Conservation (phyloP, 169 alveolate species). For the Cryptosporidium ryanae region DNA sequence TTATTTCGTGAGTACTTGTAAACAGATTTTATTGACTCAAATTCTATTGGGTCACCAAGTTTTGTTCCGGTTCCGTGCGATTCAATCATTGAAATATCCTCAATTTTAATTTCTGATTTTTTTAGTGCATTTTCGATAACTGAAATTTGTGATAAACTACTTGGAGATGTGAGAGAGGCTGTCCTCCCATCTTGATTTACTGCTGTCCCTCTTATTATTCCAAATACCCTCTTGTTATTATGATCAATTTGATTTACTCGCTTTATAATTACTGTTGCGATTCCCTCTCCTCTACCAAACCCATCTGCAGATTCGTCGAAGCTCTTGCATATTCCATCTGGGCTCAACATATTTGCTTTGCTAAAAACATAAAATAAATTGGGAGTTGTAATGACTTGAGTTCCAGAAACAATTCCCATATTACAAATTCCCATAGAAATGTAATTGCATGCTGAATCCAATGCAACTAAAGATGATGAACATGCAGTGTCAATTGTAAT, state of each 20-base stretch:
- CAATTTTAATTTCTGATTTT: not conserved
- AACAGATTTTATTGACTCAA: conserved; percentile 33
- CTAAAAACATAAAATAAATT: conserved; percentile 75
- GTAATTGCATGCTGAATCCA: conserved; percentile 47
- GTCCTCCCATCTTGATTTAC: conserved; percentile 80
- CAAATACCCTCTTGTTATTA: conserved; percentile 33
- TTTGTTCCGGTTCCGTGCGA: conserved; percentile 70
- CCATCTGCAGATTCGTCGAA: conserved; percentile 81
- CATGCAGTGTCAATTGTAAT: conserved; percentile 72
- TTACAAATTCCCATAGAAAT: conserved; percentile 42
- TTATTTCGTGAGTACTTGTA: conserved; percentile 14
- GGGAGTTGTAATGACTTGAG: conserved; percentile 70
- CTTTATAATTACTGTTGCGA: conserved; percentile 76
- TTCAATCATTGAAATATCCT: conserved; percentile 50
- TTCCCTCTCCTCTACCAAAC: conserved; percentile 82
- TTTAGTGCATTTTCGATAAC: conserved; percentile 32
- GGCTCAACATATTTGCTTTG: conserved; percentile 80
- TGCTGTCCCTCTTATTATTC: conserved; percentile 75
- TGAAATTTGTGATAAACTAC: conserved; percentile 78
- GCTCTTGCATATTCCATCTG: conserved; percentile 80
- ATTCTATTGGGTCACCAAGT: conserved; percentile 73
- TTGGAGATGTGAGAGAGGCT: conserved; percentile 83
- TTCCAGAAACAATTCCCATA: conserved; percentile 66
- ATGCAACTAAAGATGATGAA: conserved; percentile 68
- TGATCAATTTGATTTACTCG: conserved; percentile 11